A percentile compares a stretch with the other conserved stretches of the same genome.
Evolutionary conservation across 805 yeast genomes (phyloP).

Genomic region (Wickerhamiella azyma): DNA sequence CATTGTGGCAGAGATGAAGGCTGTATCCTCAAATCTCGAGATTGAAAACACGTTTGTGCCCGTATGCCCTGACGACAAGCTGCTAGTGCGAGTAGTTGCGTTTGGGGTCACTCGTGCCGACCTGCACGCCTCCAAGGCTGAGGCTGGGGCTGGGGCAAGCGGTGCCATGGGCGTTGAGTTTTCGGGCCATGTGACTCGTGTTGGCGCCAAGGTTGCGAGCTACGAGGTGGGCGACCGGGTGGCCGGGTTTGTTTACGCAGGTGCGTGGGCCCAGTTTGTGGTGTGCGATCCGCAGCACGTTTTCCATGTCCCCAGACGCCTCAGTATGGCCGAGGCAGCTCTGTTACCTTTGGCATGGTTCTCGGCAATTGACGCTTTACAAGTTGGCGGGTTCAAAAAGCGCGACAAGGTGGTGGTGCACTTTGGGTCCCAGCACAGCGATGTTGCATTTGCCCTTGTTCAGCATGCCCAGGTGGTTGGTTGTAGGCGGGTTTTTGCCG

Average conservation of each 20-base stretch:
- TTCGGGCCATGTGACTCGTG: conserved; percentile 23
- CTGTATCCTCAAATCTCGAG: neutral
- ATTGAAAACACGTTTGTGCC: neutral
- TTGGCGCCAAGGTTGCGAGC: conserved; percentile 9
- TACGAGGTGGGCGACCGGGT: conserved; percentile 26
- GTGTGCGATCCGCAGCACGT: conserved; percentile 20
- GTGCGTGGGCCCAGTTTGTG: conserved; percentile 28
- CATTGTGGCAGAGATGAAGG: neutral
- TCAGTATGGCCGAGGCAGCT: conserved; percentile 23
- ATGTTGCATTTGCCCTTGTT: conserved; percentile 26
- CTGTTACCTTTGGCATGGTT: conserved; percentile 28
- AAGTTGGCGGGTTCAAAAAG: conserved; percentile 21
- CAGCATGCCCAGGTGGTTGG: conserved; percentile 28
- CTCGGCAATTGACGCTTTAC: conserved; percentile 26
- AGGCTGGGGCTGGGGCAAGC: too few relatives aligned
- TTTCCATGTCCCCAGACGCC: conserved; percentile 17
- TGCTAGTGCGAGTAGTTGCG: conserved; percentile 23
- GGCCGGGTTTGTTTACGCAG: conserved; percentile 27
- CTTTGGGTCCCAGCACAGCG: conserved; percentile 23
- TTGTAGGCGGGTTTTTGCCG: conserved; percentile 25
- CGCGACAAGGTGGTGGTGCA: conserved; percentile 24
- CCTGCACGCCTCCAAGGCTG: conserved; percentile 21
- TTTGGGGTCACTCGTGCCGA: conserved; percentile 29
- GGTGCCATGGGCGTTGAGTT: conserved; percentile 26
- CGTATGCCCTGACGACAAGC: conserved; percentile 12